A percentile compares a stretch with the other conserved stretches of the same genome.
Evolutionary conservation across 2,329 filamentous ascomycete genomes (phyloP).

Genomic region (Fusarium stilboides): DNA sequence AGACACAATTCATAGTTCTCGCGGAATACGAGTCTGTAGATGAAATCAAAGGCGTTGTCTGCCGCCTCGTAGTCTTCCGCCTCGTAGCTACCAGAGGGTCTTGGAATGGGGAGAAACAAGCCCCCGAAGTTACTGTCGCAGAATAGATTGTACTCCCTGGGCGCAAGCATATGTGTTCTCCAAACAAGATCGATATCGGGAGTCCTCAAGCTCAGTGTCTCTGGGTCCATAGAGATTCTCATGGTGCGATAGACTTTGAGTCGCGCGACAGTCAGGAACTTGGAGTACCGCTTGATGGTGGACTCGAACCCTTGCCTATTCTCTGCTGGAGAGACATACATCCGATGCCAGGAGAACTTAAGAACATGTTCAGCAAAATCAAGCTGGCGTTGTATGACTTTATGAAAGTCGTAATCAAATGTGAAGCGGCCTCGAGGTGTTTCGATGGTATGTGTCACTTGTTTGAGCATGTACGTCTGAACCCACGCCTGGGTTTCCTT

Average conservation of each 20-base stretch:
- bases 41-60: neutral
- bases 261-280: conserved; percentile 32
- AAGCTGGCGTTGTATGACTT: conserved; percentile 26
- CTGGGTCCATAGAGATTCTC: neutral
- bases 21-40: conserved; percentile 29
- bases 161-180: conserved; percentile 42
- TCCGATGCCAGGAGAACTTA: conserved; percentile 40
- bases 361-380: conserved; percentile 23
- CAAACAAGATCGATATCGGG: conserved; percentile 42
- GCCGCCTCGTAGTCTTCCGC: neutral
- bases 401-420: conserved; percentile 30
- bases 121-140: conserved; percentile 13
- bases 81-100: neutral
- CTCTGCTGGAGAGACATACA: conserved; percentile 6
- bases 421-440: neutral
- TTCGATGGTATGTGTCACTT: conserved; percentile 1
- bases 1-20: conserved; percentile 34
- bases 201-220: conserved; percentile 8
- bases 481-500: conserved; percentile 7
- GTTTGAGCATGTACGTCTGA: conserved; percentile 6
- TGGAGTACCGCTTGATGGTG: conserved; percentile 33
- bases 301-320: conserved; percentile 15
- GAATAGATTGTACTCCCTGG: conserved; percentile 24
- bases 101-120: conserved; percentile 31
- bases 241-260: neutral